Conservation (phyloP, 2,329 filamentous ascomycete genomes). For the Venturia oleaginea region DNA sequence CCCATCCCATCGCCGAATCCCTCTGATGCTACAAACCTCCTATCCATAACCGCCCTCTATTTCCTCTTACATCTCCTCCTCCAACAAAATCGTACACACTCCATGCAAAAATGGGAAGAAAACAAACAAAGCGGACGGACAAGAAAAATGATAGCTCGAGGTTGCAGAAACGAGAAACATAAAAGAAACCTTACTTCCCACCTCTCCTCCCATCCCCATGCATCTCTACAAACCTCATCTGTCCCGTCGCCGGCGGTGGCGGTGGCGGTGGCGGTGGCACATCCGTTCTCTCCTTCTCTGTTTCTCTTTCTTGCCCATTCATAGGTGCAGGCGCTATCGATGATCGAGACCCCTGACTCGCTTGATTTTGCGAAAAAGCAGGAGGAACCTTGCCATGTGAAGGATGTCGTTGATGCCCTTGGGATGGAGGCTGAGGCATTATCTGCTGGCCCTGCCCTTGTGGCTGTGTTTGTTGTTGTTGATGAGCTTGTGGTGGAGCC, state of each 20-base stretch:
- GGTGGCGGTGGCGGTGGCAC: not conserved
- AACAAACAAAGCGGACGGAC: too few species aligned
- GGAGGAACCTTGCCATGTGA: not conserved
- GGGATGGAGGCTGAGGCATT: not conserved
- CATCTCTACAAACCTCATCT: constrained; percentile 10
- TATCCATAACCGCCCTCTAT: too few species aligned
- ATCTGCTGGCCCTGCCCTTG: not conserved
- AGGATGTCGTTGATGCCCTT: not conserved
- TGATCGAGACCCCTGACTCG: not conserved
- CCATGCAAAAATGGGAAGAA: not conserved
- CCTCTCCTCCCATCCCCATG: constrained; percentile 10
- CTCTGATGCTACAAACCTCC: too few species aligned
- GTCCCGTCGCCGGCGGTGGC: not conserved
- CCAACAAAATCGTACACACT: not conserved
- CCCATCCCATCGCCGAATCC: not conserved
- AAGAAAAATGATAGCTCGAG: too few species aligned
- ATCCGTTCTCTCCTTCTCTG: not conserved
- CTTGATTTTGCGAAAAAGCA: not conserved
- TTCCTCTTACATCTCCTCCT: too few species aligned
- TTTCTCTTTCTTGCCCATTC: not conserved
- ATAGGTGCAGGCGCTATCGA: not conserved
- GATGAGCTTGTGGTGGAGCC: not conserved
- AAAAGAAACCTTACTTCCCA: not conserved
- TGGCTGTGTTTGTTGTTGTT: not conserved
- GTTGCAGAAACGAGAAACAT: not conserved